These are phyloP conservation scores for Cadophora sp. DNA, from an alignment of 2,329 filamentous ascomycete genomes.

Conservation along the genomic window DNA sequence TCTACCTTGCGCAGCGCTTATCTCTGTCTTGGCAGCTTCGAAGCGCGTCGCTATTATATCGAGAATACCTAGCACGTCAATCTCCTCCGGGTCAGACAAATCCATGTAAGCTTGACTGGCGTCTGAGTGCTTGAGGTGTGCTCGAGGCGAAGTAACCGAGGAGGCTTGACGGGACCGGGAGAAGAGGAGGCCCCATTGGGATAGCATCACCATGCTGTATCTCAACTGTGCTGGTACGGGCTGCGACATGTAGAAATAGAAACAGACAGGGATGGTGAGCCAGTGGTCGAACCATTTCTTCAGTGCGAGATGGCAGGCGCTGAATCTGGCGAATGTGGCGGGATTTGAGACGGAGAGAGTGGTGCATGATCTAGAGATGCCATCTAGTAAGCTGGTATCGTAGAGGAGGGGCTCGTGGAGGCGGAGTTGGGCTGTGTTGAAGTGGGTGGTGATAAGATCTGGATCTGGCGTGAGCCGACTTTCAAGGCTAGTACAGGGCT, in stretches of 20 bases:
- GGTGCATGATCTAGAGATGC: constrained; percentile 42
- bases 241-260: constrained; percentile 55
- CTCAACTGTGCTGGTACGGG: constrained; percentile 54
- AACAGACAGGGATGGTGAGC: constrained; percentile 50
- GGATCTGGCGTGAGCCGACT: background rate
- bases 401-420: constrained; percentile 56
- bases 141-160: background rate
- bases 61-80: background rate
- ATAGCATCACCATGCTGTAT: constrained; percentile 57
- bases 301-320: constrained; percentile 54
- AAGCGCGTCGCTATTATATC: constrained; percentile 50
- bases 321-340: constrained; percentile 45
- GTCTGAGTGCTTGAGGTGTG: background rate
- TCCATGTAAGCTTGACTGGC: background rate
- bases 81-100: background rate
- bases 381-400: constrained; percentile 49
- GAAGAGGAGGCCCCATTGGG: constrained; percentile 51
- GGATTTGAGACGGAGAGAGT: background rate
- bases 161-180: background rate
- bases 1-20: constrained; percentile 42
- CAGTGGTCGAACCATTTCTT: constrained; percentile 58
- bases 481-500: background rate
- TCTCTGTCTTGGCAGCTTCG: constrained; percentile 50
- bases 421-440: constrained; percentile 51
- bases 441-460: constrained; percentile 50